Evolutionary conservation across 768 basidiomycete species (phyloP), one percentile per base, ranked within the genome.

Genomic region (Lenzites betulinus): DNA sequence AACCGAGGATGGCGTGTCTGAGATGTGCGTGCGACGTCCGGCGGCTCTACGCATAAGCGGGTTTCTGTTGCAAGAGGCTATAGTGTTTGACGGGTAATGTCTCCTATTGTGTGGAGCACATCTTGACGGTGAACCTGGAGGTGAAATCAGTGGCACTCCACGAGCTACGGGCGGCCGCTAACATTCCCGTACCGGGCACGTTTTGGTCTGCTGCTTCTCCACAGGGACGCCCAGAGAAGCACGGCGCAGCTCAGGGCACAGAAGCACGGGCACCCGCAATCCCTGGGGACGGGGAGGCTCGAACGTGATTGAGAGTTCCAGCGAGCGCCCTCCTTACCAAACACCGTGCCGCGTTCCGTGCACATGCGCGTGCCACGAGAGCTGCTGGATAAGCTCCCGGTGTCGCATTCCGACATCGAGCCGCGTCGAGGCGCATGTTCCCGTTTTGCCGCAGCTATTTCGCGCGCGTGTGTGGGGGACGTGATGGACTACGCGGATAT

Each of bases 211-310:
- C 23, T n/a, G 23, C 18, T 43, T 30, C 41, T 39, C 25, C 6
- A 38, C 33, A 38, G 35, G 36, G 46, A 36, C 25, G 9, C 3
- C 43, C 11, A 30, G 7, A 13, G 30, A 48, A 33, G 44, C 44
- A 44, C 23, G 22, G 23, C 46, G 54, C 54, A 56, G 54, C 13
- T 56, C 54, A 56, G 54, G 54, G 54, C 54, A 35, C 8, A 38
- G 54, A 56, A 56, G 54, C 46, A 22, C n/a, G 16, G 39, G 16
- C 39, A 15, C 39, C 16, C n/a, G 39, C 39, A 16, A 20, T 20
- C 15, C 39, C 20, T 22, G 25, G 3, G 3, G 33, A 4, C 43
- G 35, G 33, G 16, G 33, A 2, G 42, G 8, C 23, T 3, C 23
- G 44, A 46, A 26, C 44, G 44, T 46, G 44, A 26, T 46, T 46